These are phyloP conservation scores for Knoxia roxburghii DNA, from an alignment of 257 asterid genomes.

Conservation along the genomic window DNA sequence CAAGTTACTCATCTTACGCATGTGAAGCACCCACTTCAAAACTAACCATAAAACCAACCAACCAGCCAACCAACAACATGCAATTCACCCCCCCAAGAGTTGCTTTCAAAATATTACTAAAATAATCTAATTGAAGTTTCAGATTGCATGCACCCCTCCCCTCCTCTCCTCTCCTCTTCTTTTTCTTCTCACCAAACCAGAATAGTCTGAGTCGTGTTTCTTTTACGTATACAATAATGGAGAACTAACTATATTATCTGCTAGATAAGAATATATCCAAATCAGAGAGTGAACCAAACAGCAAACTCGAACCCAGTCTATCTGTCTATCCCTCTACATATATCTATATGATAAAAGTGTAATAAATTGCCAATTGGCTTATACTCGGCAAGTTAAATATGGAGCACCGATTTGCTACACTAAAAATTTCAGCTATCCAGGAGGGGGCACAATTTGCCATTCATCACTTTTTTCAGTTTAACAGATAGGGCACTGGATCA, in stretches of 20 bases:
- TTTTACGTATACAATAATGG: background rate
- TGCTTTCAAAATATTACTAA: no score
- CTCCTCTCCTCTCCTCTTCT: no score
- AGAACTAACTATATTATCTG: background rate
- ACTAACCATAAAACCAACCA: background rate
- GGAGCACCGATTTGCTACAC: background rate
- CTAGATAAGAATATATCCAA: no score
- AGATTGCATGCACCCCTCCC: background rate
- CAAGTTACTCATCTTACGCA: conserved; percentile 29
- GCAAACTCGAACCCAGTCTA: no score
- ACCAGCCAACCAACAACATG: background rate
- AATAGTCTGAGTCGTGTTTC: background rate
- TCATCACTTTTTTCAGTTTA: background rate
- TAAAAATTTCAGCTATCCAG: background rate
- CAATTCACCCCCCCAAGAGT: no score
- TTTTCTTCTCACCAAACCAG: background rate
- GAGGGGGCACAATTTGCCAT: background rate
- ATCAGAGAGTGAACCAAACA: background rate
- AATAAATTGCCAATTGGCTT: background rate
- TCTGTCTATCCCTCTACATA: background rate
- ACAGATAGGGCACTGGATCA: no score
- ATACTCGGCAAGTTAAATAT: background rate
- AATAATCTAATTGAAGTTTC: no score
- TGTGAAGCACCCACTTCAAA: conserved; percentile 19
- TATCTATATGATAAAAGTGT: background rate